A percentile compares a stretch with the other conserved stretches of the same genome.
Conservation (phyloP, 805 yeast genomes). For the Zygoascus ofunaensis region DNA sequence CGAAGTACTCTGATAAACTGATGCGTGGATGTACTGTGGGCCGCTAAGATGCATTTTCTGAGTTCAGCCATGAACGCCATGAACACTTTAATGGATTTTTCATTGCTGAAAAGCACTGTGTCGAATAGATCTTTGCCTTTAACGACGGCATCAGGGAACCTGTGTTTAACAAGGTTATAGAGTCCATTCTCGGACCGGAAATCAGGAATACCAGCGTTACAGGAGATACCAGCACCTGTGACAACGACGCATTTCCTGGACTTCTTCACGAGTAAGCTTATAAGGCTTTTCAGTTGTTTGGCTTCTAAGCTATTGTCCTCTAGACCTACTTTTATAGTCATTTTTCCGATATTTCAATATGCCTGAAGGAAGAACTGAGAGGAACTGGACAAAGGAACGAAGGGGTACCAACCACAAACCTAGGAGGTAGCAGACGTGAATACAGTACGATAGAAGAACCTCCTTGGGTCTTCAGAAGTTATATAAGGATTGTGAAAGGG, state of each 20-base stretch:
- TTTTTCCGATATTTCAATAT: not conserved
- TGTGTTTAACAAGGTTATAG: conserved; percentile 60
- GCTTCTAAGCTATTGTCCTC: conserved; percentile 17
- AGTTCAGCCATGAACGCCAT: conserved; percentile 83
- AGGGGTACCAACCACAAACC: no score
- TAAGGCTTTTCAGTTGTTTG: conserved; percentile 11
- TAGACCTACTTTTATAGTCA: conserved; percentile 11
- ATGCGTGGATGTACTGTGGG: conserved; percentile 80
- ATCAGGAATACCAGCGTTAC: conserved; percentile 96
- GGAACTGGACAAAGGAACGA: no score
- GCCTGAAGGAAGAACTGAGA: no score
- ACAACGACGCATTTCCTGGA: conserved; percentile 53
- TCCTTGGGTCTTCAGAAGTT: no score
- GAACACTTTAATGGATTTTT: conserved; percentile 58
- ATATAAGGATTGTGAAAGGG: no score
- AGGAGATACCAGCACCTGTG: conserved; percentile 95
- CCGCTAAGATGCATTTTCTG: conserved; percentile 51
- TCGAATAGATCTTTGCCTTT: conserved; percentile 91
- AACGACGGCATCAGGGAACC: conserved; percentile 50
- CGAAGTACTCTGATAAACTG: conserved; percentile 54
- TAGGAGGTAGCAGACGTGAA: no score
- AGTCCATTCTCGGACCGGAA: conserved; percentile 79
- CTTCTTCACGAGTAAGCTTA: conserved; percentile 37
- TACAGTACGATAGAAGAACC: not conserved
- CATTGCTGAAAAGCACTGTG: conserved; percentile 65